Evolutionary conservation across 257 asterid genomes (phyloP).

Genomic region (Nicotiana tomentosiformis): DNA sequence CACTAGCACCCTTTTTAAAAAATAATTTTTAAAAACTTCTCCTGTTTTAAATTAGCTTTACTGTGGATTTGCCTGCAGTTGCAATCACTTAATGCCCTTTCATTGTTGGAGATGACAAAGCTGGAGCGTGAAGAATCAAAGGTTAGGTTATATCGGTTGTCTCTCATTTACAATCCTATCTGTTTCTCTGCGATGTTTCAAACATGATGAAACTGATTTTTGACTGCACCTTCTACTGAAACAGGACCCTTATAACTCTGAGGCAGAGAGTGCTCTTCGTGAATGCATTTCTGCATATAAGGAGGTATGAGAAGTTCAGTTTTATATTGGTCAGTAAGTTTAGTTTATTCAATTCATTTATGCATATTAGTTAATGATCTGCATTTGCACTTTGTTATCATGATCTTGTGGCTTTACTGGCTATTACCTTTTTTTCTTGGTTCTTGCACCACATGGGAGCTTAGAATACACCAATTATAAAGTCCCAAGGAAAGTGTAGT

Average conservation of each 20-base stretch:
- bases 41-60: not conserved
- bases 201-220: not conserved
- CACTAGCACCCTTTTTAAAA: too few relatives aligned
- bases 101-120: constrained; percentile 44
- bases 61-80: constrained; percentile 44
- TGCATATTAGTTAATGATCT: not conserved
- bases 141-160: constrained; percentile 31
- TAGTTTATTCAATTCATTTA: too few relatives aligned
- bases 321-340: not conserved
- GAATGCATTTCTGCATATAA: constrained; percentile 64
- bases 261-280: constrained; percentile 44
- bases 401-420: not conserved
- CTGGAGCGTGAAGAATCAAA: constrained; percentile 37
- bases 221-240: constrained; percentile 1
- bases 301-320: constrained; percentile 41
- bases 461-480: not conserved
- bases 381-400: not conserved
- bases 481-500: not conserved
- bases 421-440: not conserved
- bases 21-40: not conserved
- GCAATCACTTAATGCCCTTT: constrained; percentile 70
- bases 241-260: constrained; percentile 32
- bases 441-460: not conserved
- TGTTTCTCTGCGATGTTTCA: not conserved
- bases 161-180: not conserved